These are phyloP conservation scores for Smittium culicis DNA, from an alignment of 371 early-diverging fungal species.

Conservation along the genomic window DNA sequence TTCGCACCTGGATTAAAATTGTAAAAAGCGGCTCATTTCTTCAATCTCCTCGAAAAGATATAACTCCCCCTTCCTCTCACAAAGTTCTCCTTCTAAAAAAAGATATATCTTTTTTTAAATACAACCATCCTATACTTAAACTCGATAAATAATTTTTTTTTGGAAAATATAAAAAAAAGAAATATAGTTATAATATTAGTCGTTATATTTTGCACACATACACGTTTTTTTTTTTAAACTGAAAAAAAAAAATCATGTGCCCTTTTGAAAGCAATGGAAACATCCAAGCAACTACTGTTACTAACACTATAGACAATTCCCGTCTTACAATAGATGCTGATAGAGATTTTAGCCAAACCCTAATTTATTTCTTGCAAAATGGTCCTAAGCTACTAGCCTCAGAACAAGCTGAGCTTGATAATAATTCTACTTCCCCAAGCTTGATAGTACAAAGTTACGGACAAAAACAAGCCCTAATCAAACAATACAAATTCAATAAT, in stretches of 20 bases:
- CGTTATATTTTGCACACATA: too few relatives aligned
- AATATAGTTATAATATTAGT: too few relatives aligned
- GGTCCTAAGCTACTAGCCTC: constrained; percentile 29
- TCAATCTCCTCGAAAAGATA: too few relatives aligned
- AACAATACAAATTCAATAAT: constrained; percentile 57
- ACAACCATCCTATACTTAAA: too few relatives aligned
- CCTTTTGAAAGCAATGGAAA: neutral
- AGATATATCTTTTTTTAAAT: too few relatives aligned
- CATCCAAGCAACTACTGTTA: neutral
- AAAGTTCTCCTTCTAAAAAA: too few relatives aligned
- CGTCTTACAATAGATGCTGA: neutral
- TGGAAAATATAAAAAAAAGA: too few relatives aligned
- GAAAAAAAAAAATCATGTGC: neutral
- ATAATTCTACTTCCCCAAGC: constrained; percentile 37
- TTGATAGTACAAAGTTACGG: constrained; percentile 13
- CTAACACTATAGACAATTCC: neutral
- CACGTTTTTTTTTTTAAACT: too few relatives aligned
- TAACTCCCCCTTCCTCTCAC: too few relatives aligned
- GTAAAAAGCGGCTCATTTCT: too few relatives aligned
- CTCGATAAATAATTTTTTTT: too few relatives aligned
- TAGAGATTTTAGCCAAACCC: constrained; percentile 30
- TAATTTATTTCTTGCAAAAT: constrained; percentile 37
- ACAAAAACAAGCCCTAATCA: constrained; percentile 29
- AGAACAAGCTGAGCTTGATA: constrained; percentile 25
- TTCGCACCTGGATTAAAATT: too few relatives aligned